Percentiles rank a stretch among this genome's conserved stretches.
Evolutionary conservation across 176 grass and related monocot genomes (phyloP).

Genomic region (Lolium perenne): DNA sequence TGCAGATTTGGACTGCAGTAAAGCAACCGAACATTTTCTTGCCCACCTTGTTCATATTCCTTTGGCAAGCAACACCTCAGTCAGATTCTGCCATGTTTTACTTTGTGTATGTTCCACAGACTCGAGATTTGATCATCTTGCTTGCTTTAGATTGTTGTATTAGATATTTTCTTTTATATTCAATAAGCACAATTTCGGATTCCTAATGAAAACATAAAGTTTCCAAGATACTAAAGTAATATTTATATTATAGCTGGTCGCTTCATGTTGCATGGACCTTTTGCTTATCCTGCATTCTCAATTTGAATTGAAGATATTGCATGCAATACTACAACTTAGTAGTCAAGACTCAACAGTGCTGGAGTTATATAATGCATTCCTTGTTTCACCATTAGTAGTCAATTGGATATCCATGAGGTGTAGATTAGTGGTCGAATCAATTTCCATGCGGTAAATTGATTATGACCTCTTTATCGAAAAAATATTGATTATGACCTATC

Average conservation of each 20-base stretch:
- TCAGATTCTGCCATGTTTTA: slow-evolving; percentile 97
- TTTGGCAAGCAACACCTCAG: slow-evolving; percentile 98
- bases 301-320: slow-evolving; percentile 25
- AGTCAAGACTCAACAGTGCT: slow-evolving; percentile 9
- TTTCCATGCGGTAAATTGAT: slow-evolving; percentile 15
- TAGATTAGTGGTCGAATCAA: not conserved
- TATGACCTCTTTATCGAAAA: not conserved
- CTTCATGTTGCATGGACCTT: not conserved
- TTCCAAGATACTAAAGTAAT: slow-evolving; percentile 18
- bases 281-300: slow-evolving; percentile 15
- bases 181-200: not conserved
- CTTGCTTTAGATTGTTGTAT: slow-evolving; percentile 29
- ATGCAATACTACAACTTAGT: slow-evolving; percentile 6
- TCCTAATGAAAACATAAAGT: not conserved
- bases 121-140: slow-evolving; percentile 31
- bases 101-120: slow-evolving; percentile 67
- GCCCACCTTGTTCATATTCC: slow-evolving; percentile 91
- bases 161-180: slow-evolving; percentile 14
- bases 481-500: not conserved
- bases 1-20: slow-evolving; percentile 83
- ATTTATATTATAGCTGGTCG: not conserved
- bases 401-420: not conserved
- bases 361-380: slow-evolving; percentile 10
- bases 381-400: not conserved
- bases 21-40: slow-evolving; percentile 87